These are phyloP conservation scores for Aquilaria yunnanensis DNA, from an alignment of 345 rosid species.

Conservation along the genomic window DNA sequence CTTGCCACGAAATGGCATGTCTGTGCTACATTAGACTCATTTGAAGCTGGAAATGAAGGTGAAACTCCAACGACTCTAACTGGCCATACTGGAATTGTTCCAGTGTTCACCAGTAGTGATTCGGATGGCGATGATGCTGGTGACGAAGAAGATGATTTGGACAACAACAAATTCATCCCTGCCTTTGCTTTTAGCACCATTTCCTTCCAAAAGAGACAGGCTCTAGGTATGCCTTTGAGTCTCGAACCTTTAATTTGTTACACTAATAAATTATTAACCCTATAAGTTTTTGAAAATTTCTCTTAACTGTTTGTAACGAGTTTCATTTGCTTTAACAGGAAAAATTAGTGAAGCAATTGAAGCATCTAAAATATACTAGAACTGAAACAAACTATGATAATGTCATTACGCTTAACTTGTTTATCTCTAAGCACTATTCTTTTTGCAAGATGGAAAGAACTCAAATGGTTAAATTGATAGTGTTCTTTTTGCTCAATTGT, in stretches of 20 bases:
- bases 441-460: too few species aligned
- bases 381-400: too few species aligned
- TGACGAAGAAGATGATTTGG: constrained; percentile 83
- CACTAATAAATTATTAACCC: neutral
- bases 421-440: too few species aligned
- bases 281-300: neutral
- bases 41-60: constrained; percentile 44
- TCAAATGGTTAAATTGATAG: too few species aligned
- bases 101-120: constrained; percentile 20
- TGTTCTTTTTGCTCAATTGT: too few species aligned
- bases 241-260: neutral
- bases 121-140: constrained; percentile 48
- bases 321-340: too few species aligned
- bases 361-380: too few species aligned
- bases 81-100: constrained; percentile 15
- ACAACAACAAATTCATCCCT: constrained; percentile 61
- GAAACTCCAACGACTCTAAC: constrained; percentile 49
- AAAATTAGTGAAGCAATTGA: too few species aligned
- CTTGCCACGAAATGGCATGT: constrained; percentile 95
- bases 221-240: constrained; percentile 47
- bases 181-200: constrained; percentile 67
- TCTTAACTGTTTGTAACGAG: neutral
- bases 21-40: constrained; percentile 72
- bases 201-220: constrained; percentile 87
- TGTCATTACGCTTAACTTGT: too few species aligned